A percentile compares a stretch with the other conserved stretches of the same genome.
Evolutionary conservation across 2,329 filamentous ascomycete genomes (phyloP).

Genomic region (Chaetomium sp.): DNA sequence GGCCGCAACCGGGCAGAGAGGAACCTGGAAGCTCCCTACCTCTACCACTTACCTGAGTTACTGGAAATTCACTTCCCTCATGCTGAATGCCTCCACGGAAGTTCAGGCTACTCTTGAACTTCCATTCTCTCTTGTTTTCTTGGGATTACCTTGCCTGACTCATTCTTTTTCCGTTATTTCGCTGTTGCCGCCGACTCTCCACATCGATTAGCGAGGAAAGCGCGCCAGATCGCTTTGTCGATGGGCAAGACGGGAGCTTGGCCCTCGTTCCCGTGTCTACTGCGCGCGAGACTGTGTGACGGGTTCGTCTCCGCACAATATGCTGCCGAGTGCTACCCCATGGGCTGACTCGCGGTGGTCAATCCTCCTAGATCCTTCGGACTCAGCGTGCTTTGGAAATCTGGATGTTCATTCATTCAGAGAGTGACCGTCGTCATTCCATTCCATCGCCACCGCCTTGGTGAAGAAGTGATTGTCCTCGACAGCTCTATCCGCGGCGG

Average conservation of each 20-base stretch:
- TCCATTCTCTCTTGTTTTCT: not conserved
- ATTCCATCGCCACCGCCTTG: conserved; percentile 9
- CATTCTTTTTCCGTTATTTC: too few species aligned
- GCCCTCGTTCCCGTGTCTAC: not conserved
- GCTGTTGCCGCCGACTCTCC: not conserved
- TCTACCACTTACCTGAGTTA: too few species aligned
- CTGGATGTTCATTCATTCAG: not conserved
- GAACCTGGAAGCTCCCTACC: not conserved
- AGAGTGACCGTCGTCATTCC: not conserved
- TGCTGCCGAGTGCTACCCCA: conserved; percentile 30
- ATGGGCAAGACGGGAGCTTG: conserved; percentile 1
- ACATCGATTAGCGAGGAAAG: conserved; percentile 9
- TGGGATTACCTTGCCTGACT: too few species aligned
- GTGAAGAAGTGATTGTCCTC: conserved; percentile 18
- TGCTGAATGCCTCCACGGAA: not conserved
- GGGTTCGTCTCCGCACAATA: conserved; percentile 27
- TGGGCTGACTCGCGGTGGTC: conserved; percentile 10
- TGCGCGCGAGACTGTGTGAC: conserved; percentile 13
- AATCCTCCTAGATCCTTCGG: conserved; percentile 8
- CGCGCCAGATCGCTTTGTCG: not conserved
- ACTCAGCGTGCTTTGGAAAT: not conserved
- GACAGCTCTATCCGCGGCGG: conserved; percentile 21
- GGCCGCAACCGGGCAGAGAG: not conserved
- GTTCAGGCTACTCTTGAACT: not conserved
- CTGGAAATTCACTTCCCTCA: not conserved